These are phyloP conservation scores for Pholiota adiposa DNA, from an alignment of 1,284 basidiomycete species.

Conservation along the genomic window DNA sequence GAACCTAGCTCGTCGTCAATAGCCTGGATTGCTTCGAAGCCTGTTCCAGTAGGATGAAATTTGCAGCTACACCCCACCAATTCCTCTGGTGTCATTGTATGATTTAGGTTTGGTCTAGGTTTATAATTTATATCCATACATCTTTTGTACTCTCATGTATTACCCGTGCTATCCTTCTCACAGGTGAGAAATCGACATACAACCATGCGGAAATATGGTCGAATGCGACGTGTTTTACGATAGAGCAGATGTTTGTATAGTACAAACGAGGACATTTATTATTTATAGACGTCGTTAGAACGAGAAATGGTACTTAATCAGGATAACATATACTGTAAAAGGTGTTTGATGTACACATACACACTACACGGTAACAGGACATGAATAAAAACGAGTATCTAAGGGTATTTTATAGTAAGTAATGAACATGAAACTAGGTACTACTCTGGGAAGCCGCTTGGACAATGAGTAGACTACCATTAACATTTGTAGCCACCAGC, in stretches of 20 bases:
- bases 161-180: slow-evolving; percentile 7
- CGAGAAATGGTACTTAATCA: no score
- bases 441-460: slow-evolving; percentile 55
- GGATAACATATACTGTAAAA: no score
- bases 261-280: no score
- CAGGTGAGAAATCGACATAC: not conserved
- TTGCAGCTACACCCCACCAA: not conserved
- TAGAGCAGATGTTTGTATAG: not conserved
- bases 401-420: not conserved
- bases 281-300: no score
- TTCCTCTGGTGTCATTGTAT: not conserved
- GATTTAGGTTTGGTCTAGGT: slow-evolving; percentile 1
- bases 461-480: slow-evolving; percentile 63
- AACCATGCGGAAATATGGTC: not conserved
- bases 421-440: not conserved
- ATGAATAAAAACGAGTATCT: no score
- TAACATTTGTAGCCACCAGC: slow-evolving; percentile 54
- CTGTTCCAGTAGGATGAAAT: slow-evolving; percentile 22
- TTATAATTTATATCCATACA: slow-evolving; percentile 10
- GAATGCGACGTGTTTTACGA: not conserved
- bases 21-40: slow-evolving; percentile 45
- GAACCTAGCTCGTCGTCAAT: slow-evolving; percentile 64
- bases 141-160: slow-evolving; percentile 13
- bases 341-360: no score
- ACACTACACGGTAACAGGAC: no score